These are phyloP conservation scores for Leptodontidium sp. DNA, from an alignment of 2,329 filamentous ascomycete species.

Conservation along the genomic window DNA sequence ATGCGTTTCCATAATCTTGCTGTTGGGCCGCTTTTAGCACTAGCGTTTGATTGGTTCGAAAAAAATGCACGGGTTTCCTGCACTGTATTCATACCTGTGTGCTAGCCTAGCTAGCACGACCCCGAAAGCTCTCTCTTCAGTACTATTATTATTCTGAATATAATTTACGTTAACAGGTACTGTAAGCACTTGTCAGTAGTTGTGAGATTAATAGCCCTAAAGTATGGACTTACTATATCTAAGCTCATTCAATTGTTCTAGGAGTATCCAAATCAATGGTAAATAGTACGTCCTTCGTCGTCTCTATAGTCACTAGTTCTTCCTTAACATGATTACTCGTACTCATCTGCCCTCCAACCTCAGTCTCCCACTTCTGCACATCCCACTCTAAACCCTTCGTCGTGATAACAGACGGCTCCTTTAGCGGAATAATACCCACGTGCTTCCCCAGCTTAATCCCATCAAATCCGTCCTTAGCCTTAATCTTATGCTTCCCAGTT, in stretches of 20 bases:
- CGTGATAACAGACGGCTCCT: constrained; percentile 79
- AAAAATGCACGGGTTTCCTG: too few relatives aligned
- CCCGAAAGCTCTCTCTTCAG: too few relatives aligned
- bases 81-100: too few relatives aligned
- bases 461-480: constrained; percentile 52
- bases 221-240: neutral
- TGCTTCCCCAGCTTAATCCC: constrained; percentile 63
- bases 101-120: too few relatives aligned
- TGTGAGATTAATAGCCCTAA: neutral
- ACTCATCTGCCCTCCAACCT: constrained; percentile 76
- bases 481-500: constrained; percentile 71
- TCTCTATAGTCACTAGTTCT: constrained; percentile 66
- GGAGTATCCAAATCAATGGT: constrained; percentile 65
- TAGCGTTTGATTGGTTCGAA: too few relatives aligned
- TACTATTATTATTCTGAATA: too few relatives aligned
- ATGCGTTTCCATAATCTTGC: too few relatives aligned
- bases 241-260: neutral
- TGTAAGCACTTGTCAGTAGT: too few relatives aligned
- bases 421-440: constrained; percentile 86
- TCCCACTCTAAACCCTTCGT: constrained; percentile 91
- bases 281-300: constrained; percentile 73
- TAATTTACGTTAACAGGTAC: too few relatives aligned
- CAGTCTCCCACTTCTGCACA: constrained; percentile 80
- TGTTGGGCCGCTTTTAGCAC: too few relatives aligned
- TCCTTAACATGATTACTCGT: constrained; percentile 81